phyloP scores from a whole-genome alignment of 2,329 filamentous ascomycete species.

The Pyricularia sp. region DNA sequence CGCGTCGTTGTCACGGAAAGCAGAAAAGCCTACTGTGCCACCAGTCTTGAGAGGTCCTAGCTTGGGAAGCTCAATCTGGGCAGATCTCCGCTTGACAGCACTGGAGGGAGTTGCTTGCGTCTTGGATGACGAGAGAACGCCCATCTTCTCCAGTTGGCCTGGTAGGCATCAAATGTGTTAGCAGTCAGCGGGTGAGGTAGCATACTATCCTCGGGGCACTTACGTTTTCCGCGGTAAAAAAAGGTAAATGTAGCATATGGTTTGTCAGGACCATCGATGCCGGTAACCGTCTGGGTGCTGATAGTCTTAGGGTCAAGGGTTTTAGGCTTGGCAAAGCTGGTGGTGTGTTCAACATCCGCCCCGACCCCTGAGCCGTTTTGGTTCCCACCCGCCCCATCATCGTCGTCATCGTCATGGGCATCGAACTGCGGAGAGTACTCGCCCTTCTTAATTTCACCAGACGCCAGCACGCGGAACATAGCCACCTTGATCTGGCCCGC shows the following conservation, averaged over 20 bases:
- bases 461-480: conserved; percentile 89
- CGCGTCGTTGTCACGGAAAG: conserved; percentile 66
- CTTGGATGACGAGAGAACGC: conserved; percentile 66
- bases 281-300: conserved; percentile 97
- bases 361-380: conserved; percentile 51
- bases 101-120: conserved; percentile 49
- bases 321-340: conserved; percentile 95
- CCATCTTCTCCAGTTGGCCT: conserved; percentile 97
- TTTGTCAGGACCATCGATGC: conserved; percentile 90
- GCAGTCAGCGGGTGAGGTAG: background rate
- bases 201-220: conserved; percentile 30
- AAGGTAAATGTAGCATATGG: conserved; percentile 97
- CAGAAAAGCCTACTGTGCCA: conserved; percentile 84
- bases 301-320: conserved; percentile 93
- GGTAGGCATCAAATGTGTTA: conserved; percentile 3
- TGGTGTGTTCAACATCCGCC: conserved; percentile 89
- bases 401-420: conserved; percentile 89
- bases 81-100: conserved; percentile 67
- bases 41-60: conserved; percentile 75
- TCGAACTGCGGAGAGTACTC: conserved; percentile 98
- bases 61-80: conserved; percentile 75
- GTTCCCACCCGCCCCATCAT: conserved; percentile 34
- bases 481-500: conserved; percentile 97
- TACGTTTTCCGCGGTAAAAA: conserved; percentile 91
- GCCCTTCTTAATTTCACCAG: conserved; percentile 93